Conservation (phyloP, 192 early-diverging fungal species). For the Rhizophagus sp. region DNA sequence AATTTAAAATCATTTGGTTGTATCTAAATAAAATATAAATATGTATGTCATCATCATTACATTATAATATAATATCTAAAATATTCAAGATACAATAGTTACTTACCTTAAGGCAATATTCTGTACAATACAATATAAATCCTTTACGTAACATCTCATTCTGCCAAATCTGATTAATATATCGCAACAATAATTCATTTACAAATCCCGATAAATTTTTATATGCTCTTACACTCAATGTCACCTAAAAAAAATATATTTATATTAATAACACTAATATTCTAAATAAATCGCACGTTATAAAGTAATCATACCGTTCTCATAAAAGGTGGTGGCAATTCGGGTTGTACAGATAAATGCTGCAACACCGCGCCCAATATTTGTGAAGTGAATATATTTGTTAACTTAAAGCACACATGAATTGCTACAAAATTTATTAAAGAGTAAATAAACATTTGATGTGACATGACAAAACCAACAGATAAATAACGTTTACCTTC, state of each 20-base stretch:
- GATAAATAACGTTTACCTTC: slow-evolving; percentile 58
- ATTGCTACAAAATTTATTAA: slow-evolving; percentile 52
- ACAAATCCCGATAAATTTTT: not conserved
- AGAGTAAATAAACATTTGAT: not conserved
- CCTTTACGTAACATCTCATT: slow-evolving; percentile 23
- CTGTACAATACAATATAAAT: slow-evolving; percentile 21
- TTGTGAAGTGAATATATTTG: slow-evolving; percentile 69
- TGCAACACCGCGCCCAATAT: slow-evolving; percentile 67
- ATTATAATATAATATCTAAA: too few species aligned
- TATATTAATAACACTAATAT: not conserved
- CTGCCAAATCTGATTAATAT: slow-evolving; percentile 12
- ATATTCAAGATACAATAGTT: not conserved
- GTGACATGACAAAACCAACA: not conserved
- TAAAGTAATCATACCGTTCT: slow-evolving; percentile 51
- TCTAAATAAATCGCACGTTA: not conserved
- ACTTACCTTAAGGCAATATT: slow-evolving; percentile 16
- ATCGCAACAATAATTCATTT: slow-evolving; percentile 22
- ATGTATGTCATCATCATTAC: not conserved
- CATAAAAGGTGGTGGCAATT: slow-evolving; percentile 76
- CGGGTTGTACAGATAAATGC: slow-evolving; percentile 66
- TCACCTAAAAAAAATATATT: not conserved
- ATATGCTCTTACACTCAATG: slow-evolving; percentile 7
- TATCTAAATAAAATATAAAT: slow-evolving; percentile 15
- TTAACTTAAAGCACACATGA: slow-evolving; percentile 69
- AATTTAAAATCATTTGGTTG: slow-evolving; percentile 27